Conservation (phyloP, 306 rosid species). For the Gynostemma pentaphyllum region DNA sequence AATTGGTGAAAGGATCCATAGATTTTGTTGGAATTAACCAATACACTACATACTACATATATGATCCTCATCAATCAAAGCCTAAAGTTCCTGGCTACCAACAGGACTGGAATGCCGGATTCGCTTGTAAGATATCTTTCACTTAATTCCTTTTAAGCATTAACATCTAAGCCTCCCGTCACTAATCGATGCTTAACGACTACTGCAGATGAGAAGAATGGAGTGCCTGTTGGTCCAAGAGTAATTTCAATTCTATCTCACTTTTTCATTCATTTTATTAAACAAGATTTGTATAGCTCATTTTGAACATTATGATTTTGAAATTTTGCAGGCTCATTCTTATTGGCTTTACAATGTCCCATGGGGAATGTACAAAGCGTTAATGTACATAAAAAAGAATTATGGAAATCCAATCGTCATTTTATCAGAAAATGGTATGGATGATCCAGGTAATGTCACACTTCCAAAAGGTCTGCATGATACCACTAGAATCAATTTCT, state of each 20-base stretch:
- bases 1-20: conserved; percentile 64
- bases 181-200: conserved; percentile 4
- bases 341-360: conserved; percentile 89
- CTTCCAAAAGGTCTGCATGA: conserved; percentile 48
- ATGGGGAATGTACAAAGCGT: conserved; percentile 89
- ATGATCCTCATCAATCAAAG: conserved; percentile 38
- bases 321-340: conserved; percentile 52
- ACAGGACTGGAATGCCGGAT: conserved; percentile 73
- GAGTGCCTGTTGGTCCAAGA: conserved; percentile 67
- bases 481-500: conserved; percentile 60
- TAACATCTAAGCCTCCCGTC: background rate
- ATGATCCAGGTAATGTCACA: conserved; percentile 61
- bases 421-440: conserved; percentile 96
- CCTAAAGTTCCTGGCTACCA: conserved; percentile 63
- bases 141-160: background rate
- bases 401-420: conserved; percentile 72
- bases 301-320: background rate
- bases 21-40: conserved; percentile 84
- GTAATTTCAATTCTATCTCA: conserved; percentile 24
- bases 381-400: conserved; percentile 54
- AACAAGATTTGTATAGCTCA: background rate
- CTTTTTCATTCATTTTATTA: background rate
- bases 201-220: conserved; percentile 62
- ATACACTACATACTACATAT: conserved; percentile 63
- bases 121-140: conserved; percentile 50